A percentile compares a stretch with the other conserved stretches of the same genome.
phyloP scores from a whole-genome alignment of 495 filamentous ascomycete genomes.

The Podospora tetraspora region DNA sequence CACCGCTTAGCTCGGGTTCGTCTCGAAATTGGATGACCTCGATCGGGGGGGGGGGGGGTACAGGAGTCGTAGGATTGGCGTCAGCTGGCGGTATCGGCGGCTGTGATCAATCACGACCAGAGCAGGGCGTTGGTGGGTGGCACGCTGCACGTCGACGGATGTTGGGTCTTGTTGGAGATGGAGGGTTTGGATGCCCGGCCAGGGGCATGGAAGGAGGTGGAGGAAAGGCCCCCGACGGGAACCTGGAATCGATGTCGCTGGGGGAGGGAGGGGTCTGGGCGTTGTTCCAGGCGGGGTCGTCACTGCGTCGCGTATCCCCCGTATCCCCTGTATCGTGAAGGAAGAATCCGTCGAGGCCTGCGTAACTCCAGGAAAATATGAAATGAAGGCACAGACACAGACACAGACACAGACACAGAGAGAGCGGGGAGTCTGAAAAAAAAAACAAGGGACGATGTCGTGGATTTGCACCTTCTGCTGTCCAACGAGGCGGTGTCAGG shows the following conservation, averaged over 20 bases:
- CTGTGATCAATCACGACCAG: neutral
- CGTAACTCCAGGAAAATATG: neutral
- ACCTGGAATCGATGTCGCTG: neutral
- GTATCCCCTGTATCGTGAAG: neutral
- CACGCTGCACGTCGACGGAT: neutral
- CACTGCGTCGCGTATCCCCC: neutral
- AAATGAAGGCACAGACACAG: neutral
- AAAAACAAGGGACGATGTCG: neutral
- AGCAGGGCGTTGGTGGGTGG: neutral
- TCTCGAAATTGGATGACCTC: neutral
- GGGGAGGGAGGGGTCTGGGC: neutral
- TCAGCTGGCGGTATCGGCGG: neutral
- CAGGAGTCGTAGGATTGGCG: neutral
- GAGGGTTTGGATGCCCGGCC: neutral
- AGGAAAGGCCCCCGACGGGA: too few species aligned
- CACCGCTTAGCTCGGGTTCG: constrained; percentile 4
- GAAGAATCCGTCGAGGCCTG: neutral
- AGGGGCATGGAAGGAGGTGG: too few species aligned
- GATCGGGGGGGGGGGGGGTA: neutral
- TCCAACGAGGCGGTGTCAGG: neutral
- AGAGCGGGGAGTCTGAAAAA: neutral
- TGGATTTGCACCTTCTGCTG: neutral
- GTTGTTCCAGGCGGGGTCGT: neutral
- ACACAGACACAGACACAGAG: neutral
- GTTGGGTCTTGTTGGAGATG: neutral